A percentile compares a stretch with the other conserved stretches of the same genome.
Conservation (phyloP, 805 yeast genomes). For the Pichia deserticola region DNA sequence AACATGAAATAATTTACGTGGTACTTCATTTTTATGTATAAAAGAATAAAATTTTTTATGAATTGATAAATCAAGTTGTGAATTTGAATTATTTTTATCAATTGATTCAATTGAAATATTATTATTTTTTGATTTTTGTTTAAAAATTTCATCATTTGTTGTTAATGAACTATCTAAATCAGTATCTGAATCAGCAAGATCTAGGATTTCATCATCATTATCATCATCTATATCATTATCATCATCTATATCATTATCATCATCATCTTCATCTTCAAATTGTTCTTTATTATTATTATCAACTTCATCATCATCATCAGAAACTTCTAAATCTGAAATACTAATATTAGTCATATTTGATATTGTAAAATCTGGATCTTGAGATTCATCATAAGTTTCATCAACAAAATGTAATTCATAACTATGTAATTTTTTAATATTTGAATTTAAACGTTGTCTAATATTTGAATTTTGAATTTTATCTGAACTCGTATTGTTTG, state of each 20-base stretch:
- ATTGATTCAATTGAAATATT: background rate
- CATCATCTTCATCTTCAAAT: background rate
- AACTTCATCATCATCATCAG: slow-evolving; percentile 1
- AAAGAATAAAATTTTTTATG: slow-evolving; percentile 25
- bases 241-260: background rate
- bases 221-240: background rate
- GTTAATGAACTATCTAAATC: background rate
- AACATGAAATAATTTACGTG: slow-evolving; percentile 82
- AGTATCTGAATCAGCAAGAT: background rate
- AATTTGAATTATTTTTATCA: too few relatives aligned
- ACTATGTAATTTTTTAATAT: background rate
- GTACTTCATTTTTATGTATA: slow-evolving; percentile 68
- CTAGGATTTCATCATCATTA: background rate
- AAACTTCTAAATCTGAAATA: background rate
- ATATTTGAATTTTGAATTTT: background rate
- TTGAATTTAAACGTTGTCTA: background rate
- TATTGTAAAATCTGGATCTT: slow-evolving; percentile 23
- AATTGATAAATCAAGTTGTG: slow-evolving; percentile 9
- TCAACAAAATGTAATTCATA: slow-evolving; percentile 7
- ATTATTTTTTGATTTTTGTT: background rate
- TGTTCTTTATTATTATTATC: background rate
- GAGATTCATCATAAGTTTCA: slow-evolving; percentile 21
- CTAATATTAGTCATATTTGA: slow-evolving; percentile 3
- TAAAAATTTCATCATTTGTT: background rate
- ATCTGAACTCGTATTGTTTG: background rate